Conservation (phyloP, 2,329 filamentous ascomycete genomes). For the Bipolaris sorokiniana region DNA sequence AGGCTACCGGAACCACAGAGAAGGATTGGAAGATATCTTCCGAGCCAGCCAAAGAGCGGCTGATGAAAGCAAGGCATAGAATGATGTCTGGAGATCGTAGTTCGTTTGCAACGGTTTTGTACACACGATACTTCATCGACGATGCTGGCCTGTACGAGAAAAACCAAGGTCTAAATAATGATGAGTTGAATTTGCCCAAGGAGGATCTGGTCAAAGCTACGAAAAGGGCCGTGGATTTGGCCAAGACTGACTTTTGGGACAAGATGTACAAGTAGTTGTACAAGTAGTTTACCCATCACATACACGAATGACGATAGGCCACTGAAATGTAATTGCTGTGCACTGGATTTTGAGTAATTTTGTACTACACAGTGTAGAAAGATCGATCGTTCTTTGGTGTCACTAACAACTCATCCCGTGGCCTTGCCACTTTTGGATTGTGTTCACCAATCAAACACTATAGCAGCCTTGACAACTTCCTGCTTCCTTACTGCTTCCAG, state of each 20-base stretch:
- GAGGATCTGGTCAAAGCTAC: slow-evolving; percentile 66
- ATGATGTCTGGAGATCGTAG: slow-evolving; percentile 53
- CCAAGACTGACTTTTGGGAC: slow-evolving; percentile 13
- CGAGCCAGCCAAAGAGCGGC: slow-evolving; percentile 57
- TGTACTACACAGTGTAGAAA: background rate
- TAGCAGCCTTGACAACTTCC: slow-evolving; percentile 75
- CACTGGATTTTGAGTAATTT: background rate
- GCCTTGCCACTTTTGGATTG: background rate
- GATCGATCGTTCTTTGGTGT: too few species aligned
- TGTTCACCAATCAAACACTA: slow-evolving; percentile 63
- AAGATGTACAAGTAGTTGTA: slow-evolving; percentile 6
- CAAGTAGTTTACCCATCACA: background rate
- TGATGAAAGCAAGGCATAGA: slow-evolving; percentile 54
- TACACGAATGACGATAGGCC: too few species aligned
- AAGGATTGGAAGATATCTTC: slow-evolving; percentile 48
- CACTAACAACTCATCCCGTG: too few species aligned
- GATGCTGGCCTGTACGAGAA: slow-evolving; percentile 41
- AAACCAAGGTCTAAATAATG: slow-evolving; percentile 54
- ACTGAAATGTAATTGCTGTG: background rate
- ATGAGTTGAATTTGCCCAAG: slow-evolving; percentile 61
- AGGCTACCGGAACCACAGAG: slow-evolving; percentile 43
- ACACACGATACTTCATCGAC: slow-evolving; percentile 62
- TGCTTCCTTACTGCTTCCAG: slow-evolving; percentile 75
- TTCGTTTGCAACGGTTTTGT: slow-evolving; percentile 55
- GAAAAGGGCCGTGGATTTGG: slow-evolving; percentile 31